These are phyloP conservation scores for Pleodorina starrii DNA, from an alignment of 139 green algal genomes.

Conservation along the genomic window DNA sequence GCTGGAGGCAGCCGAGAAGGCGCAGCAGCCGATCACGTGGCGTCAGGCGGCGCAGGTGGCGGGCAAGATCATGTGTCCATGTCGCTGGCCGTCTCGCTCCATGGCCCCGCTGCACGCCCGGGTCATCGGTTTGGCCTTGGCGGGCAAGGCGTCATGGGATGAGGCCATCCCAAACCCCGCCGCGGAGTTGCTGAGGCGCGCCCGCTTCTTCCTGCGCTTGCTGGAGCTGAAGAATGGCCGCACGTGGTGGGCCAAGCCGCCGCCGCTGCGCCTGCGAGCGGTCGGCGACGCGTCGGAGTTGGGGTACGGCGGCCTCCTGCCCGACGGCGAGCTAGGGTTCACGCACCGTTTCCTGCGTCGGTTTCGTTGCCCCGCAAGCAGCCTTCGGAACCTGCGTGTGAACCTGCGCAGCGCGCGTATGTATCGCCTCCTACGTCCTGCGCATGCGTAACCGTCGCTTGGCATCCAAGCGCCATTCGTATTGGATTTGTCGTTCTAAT, in stretches of 20 bases:
- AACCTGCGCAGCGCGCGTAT: too few species aligned
- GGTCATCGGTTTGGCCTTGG: background rate
- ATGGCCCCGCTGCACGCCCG: background rate
- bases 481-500: too few species aligned
- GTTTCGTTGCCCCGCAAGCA: too few species aligned
- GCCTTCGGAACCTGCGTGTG: too few species aligned
- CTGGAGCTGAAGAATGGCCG: background rate
- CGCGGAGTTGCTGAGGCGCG: background rate
- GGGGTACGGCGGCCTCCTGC: background rate
- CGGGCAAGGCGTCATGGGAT: background rate
- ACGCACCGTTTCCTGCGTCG: too few species aligned
- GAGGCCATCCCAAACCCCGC: background rate
- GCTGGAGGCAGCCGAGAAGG: background rate
- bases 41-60: constrained; percentile 13
- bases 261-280: background rate
- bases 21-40: background rate
- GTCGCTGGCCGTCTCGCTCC: background rate
- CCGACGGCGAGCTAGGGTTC: background rate
- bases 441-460: too few species aligned
- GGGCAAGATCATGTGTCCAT: constrained; percentile 25
- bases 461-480: too few species aligned
- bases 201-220: background rate
- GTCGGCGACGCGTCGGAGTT: constrained; percentile 14
- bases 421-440: too few species aligned
- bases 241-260: background rate